A percentile compares a stretch with the other conserved stretches of the same genome.
Conservation (phyloP, 371 early-diverging fungal species). For the Umbelopsis sp. region DNA sequence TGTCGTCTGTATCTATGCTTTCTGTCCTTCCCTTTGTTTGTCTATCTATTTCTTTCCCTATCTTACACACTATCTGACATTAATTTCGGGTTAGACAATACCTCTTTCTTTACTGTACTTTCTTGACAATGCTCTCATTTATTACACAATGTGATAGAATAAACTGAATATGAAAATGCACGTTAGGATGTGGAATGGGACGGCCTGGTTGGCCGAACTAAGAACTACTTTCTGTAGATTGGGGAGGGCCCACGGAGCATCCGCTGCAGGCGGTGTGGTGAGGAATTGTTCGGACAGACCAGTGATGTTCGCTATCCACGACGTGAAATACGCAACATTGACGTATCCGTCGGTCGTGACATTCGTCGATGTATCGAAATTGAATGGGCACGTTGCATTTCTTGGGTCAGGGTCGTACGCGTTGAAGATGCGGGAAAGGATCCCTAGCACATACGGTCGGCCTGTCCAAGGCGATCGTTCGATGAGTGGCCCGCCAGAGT, state of each 20-base stretch:
- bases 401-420: constrained; percentile 37
- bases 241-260: background rate
- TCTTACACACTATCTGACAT: background rate
- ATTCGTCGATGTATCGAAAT: background rate
- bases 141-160: constrained; percentile 17
- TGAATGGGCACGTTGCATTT: constrained; percentile 30
- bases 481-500: constrained; percentile 33
- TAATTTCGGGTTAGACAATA: background rate
- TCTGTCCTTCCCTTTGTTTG: constrained; percentile 3
- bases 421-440: constrained; percentile 37
- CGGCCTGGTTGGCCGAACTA: background rate
- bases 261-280: background rate
- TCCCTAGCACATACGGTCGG: constrained; percentile 26
- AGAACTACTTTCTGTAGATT: background rate
- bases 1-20: constrained; percentile 18
- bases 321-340: background rate
- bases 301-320: background rate
- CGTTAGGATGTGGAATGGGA: background rate
- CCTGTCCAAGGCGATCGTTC: constrained; percentile 14
- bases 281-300: background rate
- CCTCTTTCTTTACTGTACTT: background rate
- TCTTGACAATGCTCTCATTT: constrained; percentile 5
- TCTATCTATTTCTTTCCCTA: constrained; percentile 9
- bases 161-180: constrained; percentile 15
- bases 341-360: constrained; percentile 12